Base-by-base conservation (phyloP, 2,329 filamentous ascomycete species). In the Fusarium multiceps region DNA sequence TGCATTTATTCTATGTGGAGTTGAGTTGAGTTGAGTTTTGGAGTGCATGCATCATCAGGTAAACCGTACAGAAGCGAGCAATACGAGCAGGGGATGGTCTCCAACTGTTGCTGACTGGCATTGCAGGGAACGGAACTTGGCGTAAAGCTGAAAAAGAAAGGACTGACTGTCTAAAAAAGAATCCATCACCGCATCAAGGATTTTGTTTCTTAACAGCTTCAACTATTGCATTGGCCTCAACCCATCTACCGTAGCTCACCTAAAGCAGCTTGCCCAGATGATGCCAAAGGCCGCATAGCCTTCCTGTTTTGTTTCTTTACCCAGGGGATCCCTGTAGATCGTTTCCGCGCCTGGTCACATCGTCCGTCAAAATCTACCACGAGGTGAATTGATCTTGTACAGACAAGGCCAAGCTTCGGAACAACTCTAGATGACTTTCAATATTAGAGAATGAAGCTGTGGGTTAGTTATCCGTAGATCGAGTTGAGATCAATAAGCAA, bases 221-320 rank as follows among this genome's bases (percentile, higher is more conserved):
- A 32, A 32, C 27, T 65, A 54, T 53, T 65, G 41, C 23, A 23
- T 53, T 28, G 34, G 49, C n/a, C 41, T 53, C 23, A 41, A 25
- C 23, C 27, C 23, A 27, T 41, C 14, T 51, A 51, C 49, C 48
- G 34, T 28, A n/a, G 49, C 34, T 53, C 49, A 59, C 25, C 46
- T 58, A 27, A 34, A 58, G 40, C 20, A 20, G 47, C 51, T 59
- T 41, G 43, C 40, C 40, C 32, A 41, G 43, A 64, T 46, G 41
- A 60, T 65, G 50, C 66, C 43, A 63, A 43, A 57, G 61, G 42
- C 40, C 49, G 59, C 59, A 48, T 56, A 60, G 66, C 42, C 46
- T 73, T 66, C 69, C 69, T 66, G 70, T 72, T 74, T 72, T 45
- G 72, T 74, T 74, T 74, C 68, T 21, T 25, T 20, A 18, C 4